These are phyloP conservation scores for Aphanomyces invadans DNA, from an alignment of 352 stramenopile species.

Conservation along the genomic window DNA sequence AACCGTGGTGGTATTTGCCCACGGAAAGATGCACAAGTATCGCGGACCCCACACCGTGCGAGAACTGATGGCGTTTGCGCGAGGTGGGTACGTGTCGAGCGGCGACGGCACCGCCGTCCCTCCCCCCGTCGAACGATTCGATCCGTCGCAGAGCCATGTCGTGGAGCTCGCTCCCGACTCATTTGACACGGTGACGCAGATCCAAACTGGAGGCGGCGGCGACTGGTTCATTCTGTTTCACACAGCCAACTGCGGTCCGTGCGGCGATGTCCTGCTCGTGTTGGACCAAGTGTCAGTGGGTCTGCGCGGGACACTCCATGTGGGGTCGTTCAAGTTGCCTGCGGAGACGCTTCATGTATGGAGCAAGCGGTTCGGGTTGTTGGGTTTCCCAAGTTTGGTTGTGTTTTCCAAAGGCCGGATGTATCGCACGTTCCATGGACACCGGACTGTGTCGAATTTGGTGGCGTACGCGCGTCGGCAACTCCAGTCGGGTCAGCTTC, in stretches of 20 bases:
- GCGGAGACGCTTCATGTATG: not conserved
- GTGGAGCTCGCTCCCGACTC: not conserved
- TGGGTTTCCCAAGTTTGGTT: constrained; percentile 64
- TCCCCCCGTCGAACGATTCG: not conserved
- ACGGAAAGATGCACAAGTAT: not conserved
- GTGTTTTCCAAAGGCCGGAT: constrained; percentile 63
- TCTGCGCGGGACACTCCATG: not conserved
- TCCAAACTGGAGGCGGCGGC: not conserved
- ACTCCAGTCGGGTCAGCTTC: constrained; percentile 25
- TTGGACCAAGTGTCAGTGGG: not conserved
- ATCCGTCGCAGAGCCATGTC: not conserved
- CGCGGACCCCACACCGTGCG: not conserved
- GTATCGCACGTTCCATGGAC: constrained; percentile 55
- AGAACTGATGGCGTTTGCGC: not conserved
- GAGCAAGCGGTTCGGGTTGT: constrained; percentile 71
- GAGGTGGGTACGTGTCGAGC: not conserved
- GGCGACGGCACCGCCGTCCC: not conserved
- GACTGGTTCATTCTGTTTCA: constrained; percentile 11
- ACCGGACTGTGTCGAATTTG: constrained; percentile 48
- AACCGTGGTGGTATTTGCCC: constrained; percentile 38
- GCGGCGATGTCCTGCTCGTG: not conserved
- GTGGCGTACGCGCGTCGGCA: constrained; percentile 43
- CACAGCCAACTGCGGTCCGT: not conserved
- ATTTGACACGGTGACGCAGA: constrained; percentile 5
- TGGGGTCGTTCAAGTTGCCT: not conserved